phyloP scores from a whole-genome alignment of 257 asterid genomes.

The Solanum dulcamara region DNA sequence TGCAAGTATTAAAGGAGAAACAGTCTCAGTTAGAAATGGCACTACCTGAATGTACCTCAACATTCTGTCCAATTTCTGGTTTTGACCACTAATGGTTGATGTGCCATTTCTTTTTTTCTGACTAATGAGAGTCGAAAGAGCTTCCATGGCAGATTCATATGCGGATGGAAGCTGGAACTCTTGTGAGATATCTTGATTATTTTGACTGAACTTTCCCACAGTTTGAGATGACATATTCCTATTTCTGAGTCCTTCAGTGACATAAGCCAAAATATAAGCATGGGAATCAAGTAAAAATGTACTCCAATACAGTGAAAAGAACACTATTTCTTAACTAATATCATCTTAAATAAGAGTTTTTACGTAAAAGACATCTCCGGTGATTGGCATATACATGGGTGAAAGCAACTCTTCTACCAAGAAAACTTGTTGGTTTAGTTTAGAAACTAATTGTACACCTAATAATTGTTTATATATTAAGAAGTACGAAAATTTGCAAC shows the following conservation, averaged over 20 bases:
- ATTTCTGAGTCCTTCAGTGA: not conserved
- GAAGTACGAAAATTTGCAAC: not conserved
- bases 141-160: constrained; percentile 78
- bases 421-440: not conserved
- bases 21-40: not conserved
- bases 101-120: constrained; percentile 45
- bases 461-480: not conserved
- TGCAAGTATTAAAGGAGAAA: not conserved
- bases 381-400: not conserved
- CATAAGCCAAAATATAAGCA: not conserved
- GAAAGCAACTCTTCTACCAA: not conserved
- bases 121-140: constrained; percentile 79
- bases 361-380: not conserved
- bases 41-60: constrained; percentile 56
- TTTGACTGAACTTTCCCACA: constrained; percentile 20
- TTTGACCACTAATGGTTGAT: constrained; percentile 16
- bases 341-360: not conserved
- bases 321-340: not conserved
- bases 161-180: constrained; percentile 23
- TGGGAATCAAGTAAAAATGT: not conserved
- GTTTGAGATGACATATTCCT: constrained; percentile 1
- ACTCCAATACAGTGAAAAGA: not conserved
- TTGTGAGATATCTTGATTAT: constrained; percentile 24
- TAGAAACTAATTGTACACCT: not conserved
- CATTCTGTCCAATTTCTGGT: constrained; percentile 60